phyloP scores from a whole-genome alignment of 73 alveolate species.

The Symbiodinium natans region DNA sequence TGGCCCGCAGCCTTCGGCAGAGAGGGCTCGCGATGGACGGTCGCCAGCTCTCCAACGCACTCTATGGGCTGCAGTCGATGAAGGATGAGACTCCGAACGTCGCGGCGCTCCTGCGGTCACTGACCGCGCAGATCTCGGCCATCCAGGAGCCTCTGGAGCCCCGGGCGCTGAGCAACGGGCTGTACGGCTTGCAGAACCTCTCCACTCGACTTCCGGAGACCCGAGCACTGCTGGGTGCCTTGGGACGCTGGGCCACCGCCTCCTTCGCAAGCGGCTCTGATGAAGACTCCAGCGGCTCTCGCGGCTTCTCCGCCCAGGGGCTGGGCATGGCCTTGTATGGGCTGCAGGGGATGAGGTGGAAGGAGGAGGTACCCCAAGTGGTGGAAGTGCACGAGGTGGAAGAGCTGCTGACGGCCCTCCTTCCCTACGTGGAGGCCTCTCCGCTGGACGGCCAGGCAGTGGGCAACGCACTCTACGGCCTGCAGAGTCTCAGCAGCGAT shows the following conservation, averaged over 20 bases:
- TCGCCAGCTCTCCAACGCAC: slow-evolving; percentile 14
- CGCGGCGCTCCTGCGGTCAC: background rate
- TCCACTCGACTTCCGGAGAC: background rate
- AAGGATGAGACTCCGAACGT: background rate
- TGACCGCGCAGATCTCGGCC: background rate
- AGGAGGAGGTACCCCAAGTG: too few relatives aligned
- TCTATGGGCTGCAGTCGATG: slow-evolving; percentile 41
- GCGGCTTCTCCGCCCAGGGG: background rate
- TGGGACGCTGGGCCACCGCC: background rate
- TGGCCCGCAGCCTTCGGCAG: background rate
- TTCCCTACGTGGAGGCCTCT: background rate
- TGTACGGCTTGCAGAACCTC: background rate
- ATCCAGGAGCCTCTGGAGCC: background rate
- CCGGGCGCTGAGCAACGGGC: background rate
- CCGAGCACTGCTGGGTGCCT: background rate
- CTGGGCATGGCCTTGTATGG: slow-evolving; percentile 55
- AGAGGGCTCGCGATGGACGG: slow-evolving; percentile 1
- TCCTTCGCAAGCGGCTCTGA: background rate
- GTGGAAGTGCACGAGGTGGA: background rate
- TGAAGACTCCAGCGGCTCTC: background rate
- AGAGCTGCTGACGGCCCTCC: background rate
- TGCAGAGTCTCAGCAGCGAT: slow-evolving; percentile 63
- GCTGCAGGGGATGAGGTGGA: slow-evolving; percentile 8
- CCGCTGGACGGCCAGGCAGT: slow-evolving; percentile 59
- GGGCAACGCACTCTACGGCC: slow-evolving; percentile 50